phyloP scores from a whole-genome alignment of 208 protist species.

The Entamoeba invadens region DNA sequence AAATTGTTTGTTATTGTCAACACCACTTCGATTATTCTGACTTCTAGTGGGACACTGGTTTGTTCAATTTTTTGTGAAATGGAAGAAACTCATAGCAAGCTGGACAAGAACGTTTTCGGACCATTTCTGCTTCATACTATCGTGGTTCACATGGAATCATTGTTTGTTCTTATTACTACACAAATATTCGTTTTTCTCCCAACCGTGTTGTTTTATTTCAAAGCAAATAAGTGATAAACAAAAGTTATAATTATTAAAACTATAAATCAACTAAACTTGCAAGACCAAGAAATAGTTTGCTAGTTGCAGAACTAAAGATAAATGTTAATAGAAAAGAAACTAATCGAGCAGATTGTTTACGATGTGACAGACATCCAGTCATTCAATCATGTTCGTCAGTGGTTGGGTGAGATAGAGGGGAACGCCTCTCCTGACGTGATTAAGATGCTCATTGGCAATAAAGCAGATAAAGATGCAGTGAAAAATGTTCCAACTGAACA shows the following conservation, averaged over 20 bases:
- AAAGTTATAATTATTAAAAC: too few species aligned
- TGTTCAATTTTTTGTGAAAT: background rate
- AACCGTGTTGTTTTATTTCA: too few species aligned
- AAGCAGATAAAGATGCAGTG: conserved; percentile 1
- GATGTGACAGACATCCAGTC: conserved; percentile 4
- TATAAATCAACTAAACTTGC: too few species aligned
- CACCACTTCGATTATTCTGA: background rate
- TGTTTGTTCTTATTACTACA: background rate
- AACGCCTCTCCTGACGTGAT: conserved; percentile 3
- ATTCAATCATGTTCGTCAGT: conserved; percentile 11
- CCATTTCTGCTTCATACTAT: background rate
- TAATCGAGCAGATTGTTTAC: conserved; percentile 5
- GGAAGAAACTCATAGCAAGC: conserved; percentile 1
- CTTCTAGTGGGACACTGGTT: background rate
- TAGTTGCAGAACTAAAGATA: too few species aligned
- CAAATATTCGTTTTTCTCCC: background rate
- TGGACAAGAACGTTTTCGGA: background rate
- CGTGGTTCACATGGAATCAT: conserved; percentile 11
- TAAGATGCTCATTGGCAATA: conserved; percentile 14
- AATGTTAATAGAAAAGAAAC: background rate
- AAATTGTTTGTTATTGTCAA: background rate
- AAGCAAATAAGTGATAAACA: too few species aligned
- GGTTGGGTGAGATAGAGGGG: conserved; percentile 15
- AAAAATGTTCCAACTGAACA: background rate
- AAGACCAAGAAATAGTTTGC: too few species aligned